Evolutionary conservation across 2,329 filamentous ascomycete genomes (phyloP).

Genomic region (Cladophialophora bantiana): DNA sequence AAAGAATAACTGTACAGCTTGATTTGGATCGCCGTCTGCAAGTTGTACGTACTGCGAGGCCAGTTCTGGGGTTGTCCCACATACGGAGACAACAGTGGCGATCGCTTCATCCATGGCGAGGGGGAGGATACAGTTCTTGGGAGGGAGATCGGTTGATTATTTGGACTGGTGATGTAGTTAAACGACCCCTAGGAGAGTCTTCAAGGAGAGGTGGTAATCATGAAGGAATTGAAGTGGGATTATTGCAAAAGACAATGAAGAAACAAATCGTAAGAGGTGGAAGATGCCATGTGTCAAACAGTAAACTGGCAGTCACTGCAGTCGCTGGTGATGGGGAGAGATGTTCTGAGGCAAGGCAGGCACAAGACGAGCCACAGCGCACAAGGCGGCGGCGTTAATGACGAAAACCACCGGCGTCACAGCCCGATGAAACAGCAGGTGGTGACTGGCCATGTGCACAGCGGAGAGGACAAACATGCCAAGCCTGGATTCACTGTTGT

Average conservation of each 20-base stretch:
- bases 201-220: slow-evolving; percentile 12
- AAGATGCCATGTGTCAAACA: slow-evolving; percentile 19
- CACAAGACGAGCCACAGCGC: slow-evolving; percentile 12
- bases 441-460: neutral
- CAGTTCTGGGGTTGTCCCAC: slow-evolving; percentile 73
- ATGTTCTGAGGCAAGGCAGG: slow-evolving; percentile 13
- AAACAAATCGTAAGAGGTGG: slow-evolving; percentile 8
- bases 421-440: neutral
- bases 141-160: neutral
- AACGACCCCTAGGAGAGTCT: slow-evolving; percentile 22
- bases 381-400: slow-evolving; percentile 22
- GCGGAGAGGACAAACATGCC: slow-evolving; percentile 29
- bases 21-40: slow-evolving; percentile 81
- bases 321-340: neutral
- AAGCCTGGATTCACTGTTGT: slow-evolving; percentile 9
- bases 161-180: slow-evolving; percentile 3
- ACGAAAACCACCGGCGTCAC: slow-evolving; percentile 25
- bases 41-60: slow-evolving; percentile 84
- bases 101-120: slow-evolving; percentile 71
- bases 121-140: slow-evolving; percentile 6
- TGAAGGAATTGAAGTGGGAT: slow-evolving; percentile 7
- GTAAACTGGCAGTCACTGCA: slow-evolving; percentile 9
- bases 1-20: slow-evolving; percentile 89
- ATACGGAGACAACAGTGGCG: slow-evolving; percentile 80
- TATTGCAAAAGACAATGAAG: slow-evolving; percentile 7